Evolutionary conservation across 225 moss, liverwort and hornwort species (phyloP).

Genomic region (Pseudisothecium myosuroides): DNA sequence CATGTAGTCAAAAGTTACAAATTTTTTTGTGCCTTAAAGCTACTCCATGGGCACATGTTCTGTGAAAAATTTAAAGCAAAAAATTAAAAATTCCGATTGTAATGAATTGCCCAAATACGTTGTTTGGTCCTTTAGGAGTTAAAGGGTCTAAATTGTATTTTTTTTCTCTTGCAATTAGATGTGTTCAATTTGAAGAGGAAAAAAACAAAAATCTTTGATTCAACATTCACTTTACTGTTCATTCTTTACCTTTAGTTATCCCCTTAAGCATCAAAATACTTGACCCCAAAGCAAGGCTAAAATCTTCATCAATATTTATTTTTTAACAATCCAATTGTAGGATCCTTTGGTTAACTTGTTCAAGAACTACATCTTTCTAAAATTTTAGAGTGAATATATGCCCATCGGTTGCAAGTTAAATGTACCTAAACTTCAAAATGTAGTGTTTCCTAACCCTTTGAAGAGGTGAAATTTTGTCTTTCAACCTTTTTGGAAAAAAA

Average conservation of each 20-base stretch:
- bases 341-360: not conserved
- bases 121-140: too few relatives aligned
- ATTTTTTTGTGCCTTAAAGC: too few relatives aligned
- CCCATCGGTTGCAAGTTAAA: not conserved
- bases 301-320: not conserved
- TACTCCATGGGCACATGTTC: too few relatives aligned
- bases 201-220: not conserved
- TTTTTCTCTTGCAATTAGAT: not conserved
- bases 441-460: too few relatives aligned
- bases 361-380: accelerated
- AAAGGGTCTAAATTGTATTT: not conserved
- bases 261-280: not conserved
- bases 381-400: not conserved
- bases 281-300: not conserved
- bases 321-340: not conserved
- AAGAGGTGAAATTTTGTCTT: not conserved
- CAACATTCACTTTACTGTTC: not conserved
- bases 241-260: not conserved
- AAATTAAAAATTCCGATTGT: too few relatives aligned
- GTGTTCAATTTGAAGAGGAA: not conserved
- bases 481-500: not conserved
- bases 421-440: not conserved
- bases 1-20: too few relatives aligned
- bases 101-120: too few relatives aligned
- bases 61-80: too few relatives aligned